These are phyloP conservation scores for Blastocladiella britannica DNA, from an alignment of 192 early-diverging fungal species.

Conservation along the genomic window DNA sequence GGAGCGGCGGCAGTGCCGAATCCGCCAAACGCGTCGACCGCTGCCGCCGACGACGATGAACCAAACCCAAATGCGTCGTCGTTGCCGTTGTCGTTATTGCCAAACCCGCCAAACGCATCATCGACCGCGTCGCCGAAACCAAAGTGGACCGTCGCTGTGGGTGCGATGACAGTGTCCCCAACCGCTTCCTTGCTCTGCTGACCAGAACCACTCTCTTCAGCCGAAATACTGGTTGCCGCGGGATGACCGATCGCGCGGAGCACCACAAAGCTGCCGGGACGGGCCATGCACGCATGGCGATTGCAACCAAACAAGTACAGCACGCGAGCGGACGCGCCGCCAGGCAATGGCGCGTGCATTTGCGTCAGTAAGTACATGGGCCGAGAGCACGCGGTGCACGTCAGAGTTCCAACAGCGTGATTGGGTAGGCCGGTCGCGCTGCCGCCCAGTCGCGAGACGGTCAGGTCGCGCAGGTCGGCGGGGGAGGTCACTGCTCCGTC, in stretches of 20 bases:
- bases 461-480: neutral
- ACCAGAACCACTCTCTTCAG: neutral
- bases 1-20: neutral
- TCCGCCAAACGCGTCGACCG: neutral
- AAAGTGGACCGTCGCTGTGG: neutral
- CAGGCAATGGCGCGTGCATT: slow-evolving; percentile 46
- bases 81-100: neutral
- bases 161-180: no score
- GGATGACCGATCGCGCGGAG: neutral
- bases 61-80: no score
- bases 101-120: neutral
- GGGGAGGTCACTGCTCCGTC: slow-evolving; percentile 5
- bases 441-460: neutral
- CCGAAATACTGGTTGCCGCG: neutral
- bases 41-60: no score
- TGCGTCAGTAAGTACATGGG: slow-evolving; percentile 50
- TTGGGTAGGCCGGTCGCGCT: slow-evolving; percentile 6
- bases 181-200: neutral
- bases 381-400: slow-evolving; percentile 33
- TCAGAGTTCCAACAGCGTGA: slow-evolving; percentile 6
- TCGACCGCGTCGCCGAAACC: neutral
- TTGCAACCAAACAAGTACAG: slow-evolving; percentile 70
- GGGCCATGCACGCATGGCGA: slow-evolving; percentile 41
- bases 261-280: neutral
- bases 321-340: slow-evolving; percentile 45